Percentiles rank a stretch among this genome's conserved stretches.
Evolutionary conservation across 2,329 filamentous ascomycete genomes (phyloP).

Genomic region (Aureobasidium subglaciale): DNA sequence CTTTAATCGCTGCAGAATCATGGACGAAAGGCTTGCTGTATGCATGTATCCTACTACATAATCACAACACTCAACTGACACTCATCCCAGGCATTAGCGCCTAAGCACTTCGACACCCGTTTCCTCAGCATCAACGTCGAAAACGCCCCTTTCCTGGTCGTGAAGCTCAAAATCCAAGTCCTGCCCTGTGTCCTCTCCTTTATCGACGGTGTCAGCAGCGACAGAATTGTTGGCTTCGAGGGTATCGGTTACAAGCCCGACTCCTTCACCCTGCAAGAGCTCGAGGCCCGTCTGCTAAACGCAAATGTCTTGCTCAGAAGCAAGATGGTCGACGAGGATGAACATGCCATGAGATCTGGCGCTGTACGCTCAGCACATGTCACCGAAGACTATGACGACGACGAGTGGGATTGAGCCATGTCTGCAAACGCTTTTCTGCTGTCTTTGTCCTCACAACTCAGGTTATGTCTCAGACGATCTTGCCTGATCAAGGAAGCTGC

Average conservation of each 20-base stretch:
- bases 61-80: neutral
- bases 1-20: constrained; percentile 54
- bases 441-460: neutral
- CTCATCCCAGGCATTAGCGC: constrained; percentile 35
- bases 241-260: constrained; percentile 48
- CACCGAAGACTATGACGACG: constrained; percentile 32
- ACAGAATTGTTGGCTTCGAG: constrained; percentile 54
- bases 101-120: constrained; percentile 52
- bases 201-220: constrained; percentile 47
- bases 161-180: constrained; percentile 51
- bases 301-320: constrained; percentile 45
- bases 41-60: neutral
- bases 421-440: neutral
- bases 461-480: neutral
- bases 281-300: constrained; percentile 47
- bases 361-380: neutral
- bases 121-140: constrained; percentile 54
- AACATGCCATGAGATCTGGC: constrained; percentile 27
- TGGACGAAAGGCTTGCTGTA: constrained; percentile 52
- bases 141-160: constrained; percentile 53
- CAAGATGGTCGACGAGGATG: constrained; percentile 44
- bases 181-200: constrained; percentile 54
- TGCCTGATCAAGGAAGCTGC: too few relatives aligned
- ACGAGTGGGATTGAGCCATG: constrained; percentile 44
- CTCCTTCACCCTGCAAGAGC: constrained; percentile 47